These are phyloP conservation scores for Leucogyrophana mollusca DNA, from an alignment of 768 basidiomycete species.

Conservation along the genomic window DNA sequence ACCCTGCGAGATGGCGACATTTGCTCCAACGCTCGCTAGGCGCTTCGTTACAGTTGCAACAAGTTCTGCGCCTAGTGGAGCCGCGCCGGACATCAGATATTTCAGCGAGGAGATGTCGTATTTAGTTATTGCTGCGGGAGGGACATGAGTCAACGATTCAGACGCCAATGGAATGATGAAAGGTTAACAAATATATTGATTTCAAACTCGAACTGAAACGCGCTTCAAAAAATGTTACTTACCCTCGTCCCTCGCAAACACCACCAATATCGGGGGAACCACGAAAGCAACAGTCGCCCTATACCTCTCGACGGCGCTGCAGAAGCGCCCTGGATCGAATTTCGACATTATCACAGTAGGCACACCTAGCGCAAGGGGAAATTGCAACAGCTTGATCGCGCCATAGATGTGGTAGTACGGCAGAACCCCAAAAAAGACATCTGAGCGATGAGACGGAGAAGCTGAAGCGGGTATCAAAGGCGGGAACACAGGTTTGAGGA, in stretches of 20 bases:
- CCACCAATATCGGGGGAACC: slow-evolving; percentile 84
- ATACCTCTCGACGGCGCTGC: slow-evolving; percentile 64
- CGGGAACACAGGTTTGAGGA: slow-evolving; percentile 46
- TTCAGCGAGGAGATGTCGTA: slow-evolving; percentile 64
- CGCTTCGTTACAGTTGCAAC: slow-evolving; percentile 44
- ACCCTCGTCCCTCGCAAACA: slow-evolving; percentile 69
- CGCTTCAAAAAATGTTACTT: slow-evolving; percentile 22
- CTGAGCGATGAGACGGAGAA: slow-evolving; percentile 24
- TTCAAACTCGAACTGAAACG: too few relatives aligned
- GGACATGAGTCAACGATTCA: not conserved
- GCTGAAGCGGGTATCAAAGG: slow-evolving; percentile 27
- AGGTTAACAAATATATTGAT: too few relatives aligned
- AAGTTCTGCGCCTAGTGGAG: slow-evolving; percentile 70
- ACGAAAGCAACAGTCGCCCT: slow-evolving; percentile 55
- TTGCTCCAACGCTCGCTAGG: slow-evolving; percentile 40
- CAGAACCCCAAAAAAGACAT: slow-evolving; percentile 60
- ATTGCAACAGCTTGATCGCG: slow-evolving; percentile 59
- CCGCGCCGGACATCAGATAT: slow-evolving; percentile 71
- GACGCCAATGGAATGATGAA: not conserved
- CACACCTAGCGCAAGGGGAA: slow-evolving; percentile 49
- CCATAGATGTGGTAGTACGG: slow-evolving; percentile 62
- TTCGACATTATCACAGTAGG: slow-evolving; percentile 59
- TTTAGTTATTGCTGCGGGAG: slow-evolving; percentile 51
- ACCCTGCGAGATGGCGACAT: slow-evolving; percentile 54
- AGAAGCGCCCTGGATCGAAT: slow-evolving; percentile 73